Evolutionary conservation across 768 basidiomycete species (phyloP).

Genomic region (Erythrobasidium yunnanense): DNA sequence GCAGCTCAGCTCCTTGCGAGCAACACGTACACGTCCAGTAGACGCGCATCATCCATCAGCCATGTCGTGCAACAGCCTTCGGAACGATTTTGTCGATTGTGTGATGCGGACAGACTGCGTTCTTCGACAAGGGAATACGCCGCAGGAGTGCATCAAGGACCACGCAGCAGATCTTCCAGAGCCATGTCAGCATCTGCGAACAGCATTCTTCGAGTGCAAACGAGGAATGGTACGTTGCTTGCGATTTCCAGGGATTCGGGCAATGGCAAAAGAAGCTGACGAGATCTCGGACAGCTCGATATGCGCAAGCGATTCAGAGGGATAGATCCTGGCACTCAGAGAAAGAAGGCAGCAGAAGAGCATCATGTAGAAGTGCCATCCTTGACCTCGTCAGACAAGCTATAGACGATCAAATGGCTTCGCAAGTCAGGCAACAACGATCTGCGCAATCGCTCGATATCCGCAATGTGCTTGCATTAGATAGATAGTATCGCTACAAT

Average conservation of each 20-base stretch:
- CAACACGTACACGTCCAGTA: neutral
- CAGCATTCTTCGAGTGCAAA: conserved; percentile 81
- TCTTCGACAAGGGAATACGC: conserved; percentile 61
- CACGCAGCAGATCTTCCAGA: conserved; percentile 68
- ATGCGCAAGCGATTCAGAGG: conserved; percentile 28
- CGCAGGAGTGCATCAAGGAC: conserved; percentile 62
- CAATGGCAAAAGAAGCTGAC: neutral
- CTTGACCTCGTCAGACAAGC: neutral
- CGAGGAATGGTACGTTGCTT: conserved; percentile 45
- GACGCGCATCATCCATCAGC: no score
- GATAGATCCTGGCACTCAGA: conserved; percentile 12
- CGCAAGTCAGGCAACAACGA: no score
- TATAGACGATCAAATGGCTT: no score
- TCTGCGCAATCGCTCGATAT: no score
- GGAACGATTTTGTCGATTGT: conserved; percentile 70
- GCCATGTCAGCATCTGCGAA: conserved; percentile 64
- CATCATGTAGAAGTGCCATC: conserved; percentile 4
- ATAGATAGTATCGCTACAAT: no score
- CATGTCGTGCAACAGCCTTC: conserved; percentile 61
- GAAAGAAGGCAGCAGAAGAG: conserved; percentile 19
- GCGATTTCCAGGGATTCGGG: neutral
- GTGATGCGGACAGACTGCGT: conserved; percentile 79
- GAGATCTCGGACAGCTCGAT: conserved; percentile 13
- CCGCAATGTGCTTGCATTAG: no score
- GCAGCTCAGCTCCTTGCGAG: neutral